Evolutionary conservation across 257 asterid genomes (phyloP).

Genomic region (Lycium ferocissimum): DNA sequence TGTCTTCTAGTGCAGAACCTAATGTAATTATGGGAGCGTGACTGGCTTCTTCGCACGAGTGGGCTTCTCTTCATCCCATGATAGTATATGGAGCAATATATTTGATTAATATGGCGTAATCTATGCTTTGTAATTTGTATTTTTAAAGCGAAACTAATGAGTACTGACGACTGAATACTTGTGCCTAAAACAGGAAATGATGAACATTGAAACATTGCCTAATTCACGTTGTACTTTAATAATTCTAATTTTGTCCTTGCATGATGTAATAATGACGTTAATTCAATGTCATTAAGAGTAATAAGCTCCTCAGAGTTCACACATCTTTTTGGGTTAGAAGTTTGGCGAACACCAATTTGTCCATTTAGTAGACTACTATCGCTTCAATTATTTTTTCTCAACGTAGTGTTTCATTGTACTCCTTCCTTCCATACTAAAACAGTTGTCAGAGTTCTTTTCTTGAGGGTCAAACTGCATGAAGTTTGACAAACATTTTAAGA

Average conservation of each 20-base stretch:
- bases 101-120: not conserved
- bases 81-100: not conserved
- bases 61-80: slow-evolving; percentile 53
- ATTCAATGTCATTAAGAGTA: not conserved
- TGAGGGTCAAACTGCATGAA: not conserved
- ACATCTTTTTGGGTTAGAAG: not conserved
- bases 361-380: not conserved
- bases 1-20: not conserved
- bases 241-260: not conserved
- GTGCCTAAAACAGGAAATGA: not conserved
- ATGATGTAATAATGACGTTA: slow-evolving; percentile 20
- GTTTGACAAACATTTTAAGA: not conserved
- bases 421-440: too few relatives aligned
- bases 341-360: not conserved
- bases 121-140: slow-evolving; percentile 6
- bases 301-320: not conserved
- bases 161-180: not conserved
- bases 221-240: not conserved
- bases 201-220: slow-evolving; percentile 2
- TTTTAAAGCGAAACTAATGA: not conserved
- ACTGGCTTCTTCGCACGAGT: slow-evolving; percentile 62
- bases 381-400: too few relatives aligned
- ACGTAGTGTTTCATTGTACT: not conserved
- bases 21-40: slow-evolving; percentile 57
- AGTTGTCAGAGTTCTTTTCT: not conserved